These are phyloP conservation scores for Priceomyces medius DNA, from an alignment of 805 yeast genomes.

Conservation along the genomic window DNA sequence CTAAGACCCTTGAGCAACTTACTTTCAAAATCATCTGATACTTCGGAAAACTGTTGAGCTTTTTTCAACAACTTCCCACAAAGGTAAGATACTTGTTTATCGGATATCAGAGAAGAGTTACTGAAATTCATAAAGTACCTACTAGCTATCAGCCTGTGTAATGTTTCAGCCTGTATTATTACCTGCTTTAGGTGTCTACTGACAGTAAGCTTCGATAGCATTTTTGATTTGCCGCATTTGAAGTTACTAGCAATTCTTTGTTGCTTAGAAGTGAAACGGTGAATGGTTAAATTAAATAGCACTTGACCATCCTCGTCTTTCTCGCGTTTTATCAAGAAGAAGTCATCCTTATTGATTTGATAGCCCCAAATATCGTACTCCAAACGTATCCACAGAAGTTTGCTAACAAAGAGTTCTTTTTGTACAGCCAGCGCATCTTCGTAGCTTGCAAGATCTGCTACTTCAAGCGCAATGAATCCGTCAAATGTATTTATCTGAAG, in stretches of 20 bases:
- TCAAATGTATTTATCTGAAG: conserved; percentile 39
- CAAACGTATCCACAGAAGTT: conserved; percentile 28
- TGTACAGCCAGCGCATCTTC: conserved; percentile 12
- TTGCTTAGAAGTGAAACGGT: conserved; percentile 13
- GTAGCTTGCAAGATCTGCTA: conserved; percentile 9
- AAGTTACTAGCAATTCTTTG: conserved; percentile 18
- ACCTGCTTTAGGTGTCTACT: conserved; percentile 16
- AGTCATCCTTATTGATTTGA: conserved; percentile 8
- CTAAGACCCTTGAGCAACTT: conserved; percentile 12
- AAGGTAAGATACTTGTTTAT: conserved; percentile 15
- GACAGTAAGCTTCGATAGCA: conserved; percentile 6
- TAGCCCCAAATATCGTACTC: conserved; percentile 35
- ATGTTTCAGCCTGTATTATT: conserved; percentile 18
- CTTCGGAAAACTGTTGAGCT: conserved; percentile 9
- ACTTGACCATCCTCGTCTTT: conserved; percentile 5
- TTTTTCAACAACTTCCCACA: conserved; percentile 10
- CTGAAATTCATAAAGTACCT: conserved; percentile 1
- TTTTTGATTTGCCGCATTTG: conserved; percentile 16
- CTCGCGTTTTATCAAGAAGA: conserved; percentile 8
- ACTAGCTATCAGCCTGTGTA: conserved; percentile 1
- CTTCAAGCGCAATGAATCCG: conserved; percentile 30
- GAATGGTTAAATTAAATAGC: conserved; percentile 12
- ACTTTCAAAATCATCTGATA: conserved; percentile 5
- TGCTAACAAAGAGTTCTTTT: conserved; percentile 12
- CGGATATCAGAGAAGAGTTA: conserved; percentile 8